Percentiles rank a stretch among this genome's conserved stretches.
Evolutionary conservation across 2,329 filamentous ascomycete species (phyloP).

Genomic region (Diaporthe velutina): DNA sequence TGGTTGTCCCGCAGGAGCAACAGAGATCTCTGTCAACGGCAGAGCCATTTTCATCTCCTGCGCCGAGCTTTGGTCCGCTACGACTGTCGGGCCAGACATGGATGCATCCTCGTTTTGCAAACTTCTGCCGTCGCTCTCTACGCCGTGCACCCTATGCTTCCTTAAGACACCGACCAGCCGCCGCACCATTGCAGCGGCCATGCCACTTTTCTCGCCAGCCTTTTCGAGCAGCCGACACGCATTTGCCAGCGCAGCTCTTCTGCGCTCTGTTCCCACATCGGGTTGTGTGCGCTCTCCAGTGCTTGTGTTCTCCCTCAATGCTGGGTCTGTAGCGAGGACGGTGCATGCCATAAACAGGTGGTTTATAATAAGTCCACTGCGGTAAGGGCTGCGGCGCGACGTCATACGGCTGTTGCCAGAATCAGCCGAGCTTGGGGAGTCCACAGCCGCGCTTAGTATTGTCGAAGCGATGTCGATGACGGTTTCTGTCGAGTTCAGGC

Average conservation of each 20-base stretch:
- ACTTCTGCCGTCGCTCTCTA: neutral
- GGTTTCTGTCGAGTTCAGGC: slow-evolving; percentile 30
- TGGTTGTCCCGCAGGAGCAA: neutral
- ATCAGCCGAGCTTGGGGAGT: neutral
- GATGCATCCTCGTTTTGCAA: neutral
- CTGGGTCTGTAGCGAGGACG: slow-evolving; percentile 39
- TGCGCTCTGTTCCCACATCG: slow-evolving; percentile 36
- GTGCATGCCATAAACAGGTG: slow-evolving; percentile 40
- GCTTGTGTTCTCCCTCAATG: neutral
- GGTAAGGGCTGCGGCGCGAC: slow-evolving; percentile 27
- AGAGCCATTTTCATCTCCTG: neutral
- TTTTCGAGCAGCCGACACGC: slow-evolving; percentile 40
- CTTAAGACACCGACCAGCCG: slow-evolving; percentile 38
- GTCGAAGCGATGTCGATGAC: slow-evolving; percentile 33
- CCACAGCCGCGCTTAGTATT: slow-evolving; percentile 29
- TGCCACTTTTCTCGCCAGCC: slow-evolving; percentile 37
- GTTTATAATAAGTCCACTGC: slow-evolving; percentile 33
- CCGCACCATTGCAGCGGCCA: slow-evolving; percentile 39
- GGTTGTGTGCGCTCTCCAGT: neutral
- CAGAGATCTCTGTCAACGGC: neutral
- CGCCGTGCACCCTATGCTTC: slow-evolving; percentile 34
- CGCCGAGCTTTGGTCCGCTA: neutral
- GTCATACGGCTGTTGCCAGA: neutral
- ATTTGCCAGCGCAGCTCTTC: slow-evolving; percentile 35
- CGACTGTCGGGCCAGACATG: neutral